Base-by-base conservation (phyloP, 2,329 filamentous ascomycete species). In the Akanthomyces dipterigenus region DNA sequence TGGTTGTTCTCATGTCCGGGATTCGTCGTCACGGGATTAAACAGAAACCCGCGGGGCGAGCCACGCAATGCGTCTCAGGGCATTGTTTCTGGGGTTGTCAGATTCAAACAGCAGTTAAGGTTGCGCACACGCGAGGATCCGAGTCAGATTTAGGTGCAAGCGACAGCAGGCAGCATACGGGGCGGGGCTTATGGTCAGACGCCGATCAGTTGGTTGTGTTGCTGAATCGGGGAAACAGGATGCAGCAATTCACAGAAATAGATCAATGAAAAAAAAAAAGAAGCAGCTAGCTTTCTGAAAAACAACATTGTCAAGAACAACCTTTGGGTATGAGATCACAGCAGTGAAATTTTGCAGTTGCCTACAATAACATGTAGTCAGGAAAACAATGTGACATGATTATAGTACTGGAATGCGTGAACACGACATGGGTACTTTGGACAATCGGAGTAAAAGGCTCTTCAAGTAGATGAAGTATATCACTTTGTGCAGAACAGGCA, bases 181-280 rank as follows among this genome's bases (percentile, higher is more conserved):
- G 38, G 48, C 50, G 49, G 58, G 42, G 40, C 50, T 43, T 54
- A 40, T 55, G 36, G 57, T 60, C 22, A 60, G 58, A 55, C 58
- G 58, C 48, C 50, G 58, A 60, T 60, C 58, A 42, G 31, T 53
- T 53, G 48, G 14, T 20, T 16, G 48, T 38, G 28, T 28, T 53
- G 40, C 50, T 31, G 20, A 60, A 40, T 60, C 11, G 31, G 31
- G 58, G 31, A 60, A 54, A 48, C 58, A 60, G 38, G 22, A 42
- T 42, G 58, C 58, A 48, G 6, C 3, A 1, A 1, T 48, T 22
- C 5, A 40, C 11, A 3, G 1, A 24, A 22, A 1, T 6, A 0
- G 6, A 28, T 8, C 4, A 20, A n/a, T n/a, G 3, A 16, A 12
- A 14, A 26, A 9, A 20, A 22, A 18, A 6, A 53, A 20, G 45